These are phyloP conservation scores for Vitis labrusca DNA, from an alignment of 164 flowering plant species.

Conservation along the genomic window DNA sequence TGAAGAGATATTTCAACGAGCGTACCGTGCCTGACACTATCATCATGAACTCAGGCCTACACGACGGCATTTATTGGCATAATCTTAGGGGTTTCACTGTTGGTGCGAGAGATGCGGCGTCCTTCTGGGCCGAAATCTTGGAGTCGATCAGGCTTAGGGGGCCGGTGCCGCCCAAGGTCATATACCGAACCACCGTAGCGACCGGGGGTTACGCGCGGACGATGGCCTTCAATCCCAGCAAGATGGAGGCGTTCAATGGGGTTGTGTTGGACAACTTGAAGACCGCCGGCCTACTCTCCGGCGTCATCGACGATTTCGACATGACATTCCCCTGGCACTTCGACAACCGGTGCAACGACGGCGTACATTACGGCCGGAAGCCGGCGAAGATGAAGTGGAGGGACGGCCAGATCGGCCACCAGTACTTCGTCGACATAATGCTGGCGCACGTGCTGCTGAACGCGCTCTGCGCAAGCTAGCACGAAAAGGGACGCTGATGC, in stretches of 20 bases:
- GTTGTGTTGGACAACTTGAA: conserved; percentile 67
- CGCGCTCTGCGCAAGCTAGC: conserved; percentile 49
- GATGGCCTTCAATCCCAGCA: conserved; percentile 74
- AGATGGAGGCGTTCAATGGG: conserved; percentile 84
- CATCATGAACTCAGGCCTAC: conserved; percentile 90
- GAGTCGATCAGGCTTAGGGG: conserved; percentile 46
- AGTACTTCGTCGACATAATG: conserved; percentile 94
- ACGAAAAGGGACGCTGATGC: not conserved
- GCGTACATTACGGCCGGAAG: conserved; percentile 91
- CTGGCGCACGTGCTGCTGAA: conserved; percentile 78
- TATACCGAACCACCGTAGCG: conserved; percentile 76
- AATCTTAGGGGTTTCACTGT: conserved; percentile 42
- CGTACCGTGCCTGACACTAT: conserved; percentile 70
- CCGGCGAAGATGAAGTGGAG: conserved; percentile 81
- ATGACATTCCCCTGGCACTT: conserved; percentile 94
- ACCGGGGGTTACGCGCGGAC: conserved; percentile 85
- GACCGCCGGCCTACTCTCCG: conserved; percentile 43
- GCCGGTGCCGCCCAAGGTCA: conserved; percentile 38
- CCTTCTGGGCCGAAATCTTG: conserved; percentile 73
- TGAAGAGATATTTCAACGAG: conserved; percentile 58
- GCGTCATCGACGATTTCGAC: conserved; percentile 74
- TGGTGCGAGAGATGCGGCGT: conserved; percentile 65
- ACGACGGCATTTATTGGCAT: conserved; percentile 74
- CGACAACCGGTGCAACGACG: conserved; percentile 90
- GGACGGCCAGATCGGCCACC: conserved; percentile 92